These are phyloP conservation scores for Suhomyces coccinellae DNA, from an alignment of 1,139 yeast genomes.

Conservation along the genomic window DNA sequence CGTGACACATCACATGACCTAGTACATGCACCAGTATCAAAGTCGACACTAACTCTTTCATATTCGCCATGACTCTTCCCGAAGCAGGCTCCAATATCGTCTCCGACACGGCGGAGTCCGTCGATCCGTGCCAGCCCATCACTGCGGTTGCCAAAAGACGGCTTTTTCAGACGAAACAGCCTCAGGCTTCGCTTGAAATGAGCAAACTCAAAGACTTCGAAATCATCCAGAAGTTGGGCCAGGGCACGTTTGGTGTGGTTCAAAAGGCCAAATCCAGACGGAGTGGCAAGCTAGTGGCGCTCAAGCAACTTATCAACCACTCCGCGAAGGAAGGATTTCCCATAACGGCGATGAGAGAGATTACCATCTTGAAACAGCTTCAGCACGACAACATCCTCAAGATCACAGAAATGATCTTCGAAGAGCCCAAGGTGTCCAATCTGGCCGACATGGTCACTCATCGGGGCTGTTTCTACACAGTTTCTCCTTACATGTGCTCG, in stretches of 20 bases:
- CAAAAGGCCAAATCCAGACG: slow-evolving; percentile 40
- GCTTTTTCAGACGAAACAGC: slow-evolving; percentile 9
- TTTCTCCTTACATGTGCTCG: slow-evolving; percentile 89
- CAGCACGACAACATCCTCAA: slow-evolving; percentile 72
- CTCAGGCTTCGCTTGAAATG: slow-evolving; percentile 28
- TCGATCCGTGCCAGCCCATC: neutral
- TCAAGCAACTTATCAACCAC: slow-evolving; percentile 80
- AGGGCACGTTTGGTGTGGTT: slow-evolving; percentile 52
- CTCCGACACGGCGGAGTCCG: neutral
- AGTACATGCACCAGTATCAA: slow-evolving; percentile 1
- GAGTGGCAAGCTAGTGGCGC: slow-evolving; percentile 41
- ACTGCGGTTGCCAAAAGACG: slow-evolving; percentile 4
- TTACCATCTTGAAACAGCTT: slow-evolving; percentile 74
- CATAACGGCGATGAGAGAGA: slow-evolving; percentile 91
- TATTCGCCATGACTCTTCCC: slow-evolving; percentile 1
- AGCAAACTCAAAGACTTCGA: slow-evolving; percentile 33
- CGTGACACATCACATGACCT: neutral
- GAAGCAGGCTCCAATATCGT: neutral
- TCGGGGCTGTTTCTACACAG: slow-evolving; percentile 73
- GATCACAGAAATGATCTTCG: slow-evolving; percentile 79
- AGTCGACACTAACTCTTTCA: neutral
- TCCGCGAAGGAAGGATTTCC: slow-evolving; percentile 93
- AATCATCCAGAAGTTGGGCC: slow-evolving; percentile 43
- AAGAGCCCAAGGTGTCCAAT: slow-evolving; percentile 45
- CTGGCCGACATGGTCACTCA: slow-evolving; percentile 37